Base-by-base conservation (phyloP, 345 rosid genomes). In the Aquilaria yunnanensis region DNA sequence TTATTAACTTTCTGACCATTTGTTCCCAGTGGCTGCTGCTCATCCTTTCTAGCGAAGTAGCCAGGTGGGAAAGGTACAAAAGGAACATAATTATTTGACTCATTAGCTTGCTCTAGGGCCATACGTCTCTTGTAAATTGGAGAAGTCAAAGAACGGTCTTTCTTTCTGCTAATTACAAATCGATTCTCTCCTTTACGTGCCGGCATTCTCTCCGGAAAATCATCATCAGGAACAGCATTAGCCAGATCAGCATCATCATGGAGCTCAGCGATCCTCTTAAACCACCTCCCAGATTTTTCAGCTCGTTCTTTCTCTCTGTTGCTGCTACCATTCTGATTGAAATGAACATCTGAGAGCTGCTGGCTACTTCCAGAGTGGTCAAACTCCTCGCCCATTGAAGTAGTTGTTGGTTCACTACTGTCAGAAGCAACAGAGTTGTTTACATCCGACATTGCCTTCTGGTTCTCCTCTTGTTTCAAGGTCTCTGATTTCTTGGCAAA, bases 61-160 rank as follows among this genome's bases (percentile, higher is more conserved):
- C 74, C 86, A 16, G 95, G 83, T 55, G 97, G 92, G 73, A 93
- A 86, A 12, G 96, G 92, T 45, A 88, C 97, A 65, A 87, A 93
- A 30, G 97, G 97, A 33, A 81, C 86, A 57, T 73, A 83, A 71
- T 82, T 81, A 70, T 82, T 81, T 57, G 80, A 63, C 57, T 77
- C 80, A 60, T 69, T 75, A n/a, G 85, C 72, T 77, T 78, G 87
- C 67, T 86, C 93, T 50, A 63, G 70, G 23, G 86, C 83, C 34
- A 64, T 64, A 0, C 51, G 78, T 62, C 88, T 86, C 85, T 82
- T 88, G 82, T 84, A 80, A 60, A 64, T 67, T 11, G 94, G 96
- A 74, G 94, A 78, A 60, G 85, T 82, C 73, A 86, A 78, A 61
- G 89, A 77, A 34, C 88, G 96, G 46, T 87, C 89, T 77, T 86